Evolutionary conservation across 208 protist species (phyloP).

Genomic region (Giardia duodenalis): DNA sequence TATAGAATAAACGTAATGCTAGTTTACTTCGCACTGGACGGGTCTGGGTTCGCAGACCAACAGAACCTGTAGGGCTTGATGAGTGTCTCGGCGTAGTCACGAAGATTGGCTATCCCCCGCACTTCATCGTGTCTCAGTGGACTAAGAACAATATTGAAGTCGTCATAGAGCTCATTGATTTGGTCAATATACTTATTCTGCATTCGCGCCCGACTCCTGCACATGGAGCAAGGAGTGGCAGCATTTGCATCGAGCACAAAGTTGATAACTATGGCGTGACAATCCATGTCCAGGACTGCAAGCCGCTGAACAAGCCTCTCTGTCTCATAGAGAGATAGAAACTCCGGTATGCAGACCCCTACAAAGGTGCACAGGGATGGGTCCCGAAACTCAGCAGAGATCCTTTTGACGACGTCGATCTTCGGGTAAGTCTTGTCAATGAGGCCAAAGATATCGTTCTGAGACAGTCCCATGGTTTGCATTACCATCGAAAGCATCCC

Average conservation of each 20-base stretch:
- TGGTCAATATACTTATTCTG: conserved; percentile 30
- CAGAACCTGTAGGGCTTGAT: neutral
- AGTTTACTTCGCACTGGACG: no score
- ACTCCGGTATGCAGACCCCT: conserved; percentile 92
- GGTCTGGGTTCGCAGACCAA: neutral
- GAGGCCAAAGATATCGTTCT: neutral
- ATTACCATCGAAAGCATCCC: neutral
- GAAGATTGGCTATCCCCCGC: neutral
- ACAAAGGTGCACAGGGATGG: conserved; percentile 71
- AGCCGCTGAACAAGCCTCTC: conserved; percentile 89
- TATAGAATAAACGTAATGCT: no score
- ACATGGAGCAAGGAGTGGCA: neutral
- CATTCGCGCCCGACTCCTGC: neutral
- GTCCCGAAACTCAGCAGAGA: conserved; percentile 45
- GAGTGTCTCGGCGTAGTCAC: neutral
- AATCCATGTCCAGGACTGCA: conserved; percentile 69
- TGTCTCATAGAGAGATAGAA: conserved; percentile 93
- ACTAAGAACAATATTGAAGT: conserved; percentile 17
- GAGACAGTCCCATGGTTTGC: neutral
- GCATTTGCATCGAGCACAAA: neutral
- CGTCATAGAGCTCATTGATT: conserved; percentile 26
- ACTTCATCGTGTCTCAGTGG: neutral
- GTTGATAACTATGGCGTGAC: conserved; percentile 15
- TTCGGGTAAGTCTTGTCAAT: neutral
- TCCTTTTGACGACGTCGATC: neutral